Conservation (phyloP, 2,329 filamentous ascomycete genomes). For the Phoma sp. region DNA sequence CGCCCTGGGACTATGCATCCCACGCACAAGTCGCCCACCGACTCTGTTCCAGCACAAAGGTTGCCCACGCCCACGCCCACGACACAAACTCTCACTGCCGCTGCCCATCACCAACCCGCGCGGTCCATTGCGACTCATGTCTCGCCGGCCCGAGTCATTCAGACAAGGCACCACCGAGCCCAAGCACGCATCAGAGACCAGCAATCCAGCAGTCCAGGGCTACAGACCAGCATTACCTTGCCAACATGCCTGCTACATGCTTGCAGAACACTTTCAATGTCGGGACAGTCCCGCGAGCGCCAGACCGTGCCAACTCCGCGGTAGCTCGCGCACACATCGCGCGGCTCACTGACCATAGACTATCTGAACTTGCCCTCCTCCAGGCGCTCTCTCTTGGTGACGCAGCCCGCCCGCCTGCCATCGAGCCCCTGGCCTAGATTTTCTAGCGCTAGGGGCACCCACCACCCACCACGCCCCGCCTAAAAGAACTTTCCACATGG, state of each 20-base stretch:
- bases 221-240: constrained; percentile 17
- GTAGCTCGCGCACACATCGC: constrained; percentile 21
- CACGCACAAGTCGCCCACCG: background rate
- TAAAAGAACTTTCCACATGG: constrained; percentile 6
- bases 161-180: constrained; percentile 19
- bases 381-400: background rate
- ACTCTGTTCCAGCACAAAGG: background rate
- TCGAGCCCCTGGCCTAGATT: constrained; percentile 18
- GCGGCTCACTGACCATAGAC: constrained; percentile 35
- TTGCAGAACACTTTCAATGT: constrained; percentile 23
- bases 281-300: constrained; percentile 30
- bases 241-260: constrained; percentile 15
- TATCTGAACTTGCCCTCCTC: constrained; percentile 26
- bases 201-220: constrained; percentile 11
- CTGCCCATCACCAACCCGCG: background rate
- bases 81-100: background rate
- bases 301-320: constrained; percentile 30
- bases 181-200: constrained; percentile 13
- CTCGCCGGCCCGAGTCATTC: constrained; percentile 16
- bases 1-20: background rate
- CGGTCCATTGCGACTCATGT: constrained; percentile 14
- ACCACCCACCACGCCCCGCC: background rate
- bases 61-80: background rate
- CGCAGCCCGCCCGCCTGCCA: too few relatives aligned
- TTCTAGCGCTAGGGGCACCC: background rate